phyloP scores from a whole-genome alignment of 805 yeast species.

The Maudiozyma barnettii region DNA sequence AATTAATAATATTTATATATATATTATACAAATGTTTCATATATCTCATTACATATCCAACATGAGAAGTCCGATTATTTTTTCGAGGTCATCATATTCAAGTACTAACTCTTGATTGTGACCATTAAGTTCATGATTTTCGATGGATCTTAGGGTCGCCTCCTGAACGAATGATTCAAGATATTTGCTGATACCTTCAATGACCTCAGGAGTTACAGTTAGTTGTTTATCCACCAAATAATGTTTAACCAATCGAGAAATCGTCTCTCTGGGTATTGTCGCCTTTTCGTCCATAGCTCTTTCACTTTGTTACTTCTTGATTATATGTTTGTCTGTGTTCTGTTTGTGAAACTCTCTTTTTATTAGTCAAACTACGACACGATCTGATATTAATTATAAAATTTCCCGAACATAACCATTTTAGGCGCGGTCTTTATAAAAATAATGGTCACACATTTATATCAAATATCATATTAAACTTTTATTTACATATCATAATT shows the following conservation, averaged over 20 bases:
- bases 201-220: conserved; percentile 16
- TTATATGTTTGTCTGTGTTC: too few relatives aligned
- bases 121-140: conserved; percentile 13
- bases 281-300: background rate
- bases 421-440: too few relatives aligned
- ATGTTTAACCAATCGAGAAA: conserved; percentile 14
- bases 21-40: background rate
- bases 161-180: conserved; percentile 24
- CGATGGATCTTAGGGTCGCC: conserved; percentile 23
- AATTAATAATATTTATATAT: conserved; percentile 2
- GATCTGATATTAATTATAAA: too few relatives aligned
- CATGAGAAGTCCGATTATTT: conserved; percentile 23
- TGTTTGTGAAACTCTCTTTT: too few relatives aligned
- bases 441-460: too few relatives aligned
- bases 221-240: conserved; percentile 15
- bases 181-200: conserved; percentile 17
- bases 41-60: conserved; percentile 21
- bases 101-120: conserved; percentile 3
- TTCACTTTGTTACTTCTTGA: too few relatives aligned
- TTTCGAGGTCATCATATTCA: conserved; percentile 22
- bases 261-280: conserved; percentile 3
- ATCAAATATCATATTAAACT: background rate
- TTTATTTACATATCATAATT: background rate
- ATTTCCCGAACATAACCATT: too few relatives aligned
- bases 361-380: too few relatives aligned